These are phyloP conservation scores for Wickerhamiella musiphila DNA, from an alignment of 805 yeast species.

Conservation along the genomic window DNA sequence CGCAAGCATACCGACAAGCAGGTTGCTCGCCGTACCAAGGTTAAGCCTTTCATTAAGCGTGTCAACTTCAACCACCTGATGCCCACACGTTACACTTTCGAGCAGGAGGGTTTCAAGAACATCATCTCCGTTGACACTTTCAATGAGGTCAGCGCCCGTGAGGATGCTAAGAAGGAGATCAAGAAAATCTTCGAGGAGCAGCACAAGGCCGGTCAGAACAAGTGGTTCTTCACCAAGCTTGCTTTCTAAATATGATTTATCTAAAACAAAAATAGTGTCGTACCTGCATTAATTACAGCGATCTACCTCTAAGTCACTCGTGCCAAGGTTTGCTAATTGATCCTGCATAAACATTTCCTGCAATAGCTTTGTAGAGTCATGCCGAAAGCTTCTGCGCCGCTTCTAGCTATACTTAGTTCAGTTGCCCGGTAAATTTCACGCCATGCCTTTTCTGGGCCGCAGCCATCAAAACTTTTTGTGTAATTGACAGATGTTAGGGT, in stretches of 20 bases:
- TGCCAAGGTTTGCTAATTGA: too few species aligned
- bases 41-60: constrained; percentile 98
- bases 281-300: too few species aligned
- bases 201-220: constrained; percentile 98
- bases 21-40: constrained; percentile 91
- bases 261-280: constrained; percentile 5
- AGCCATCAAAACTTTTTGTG: too few species aligned
- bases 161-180: constrained; percentile 96
- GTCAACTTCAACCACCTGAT: constrained; percentile 99
- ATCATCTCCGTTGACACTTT: constrained; percentile 85
- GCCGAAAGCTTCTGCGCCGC: too few species aligned
- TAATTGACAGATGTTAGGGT: too few species aligned
- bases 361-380: too few species aligned
- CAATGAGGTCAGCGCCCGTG: constrained; percentile 94
- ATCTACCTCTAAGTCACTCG: too few species aligned
- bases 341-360: too few species aligned
- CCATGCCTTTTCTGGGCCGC: too few species aligned
- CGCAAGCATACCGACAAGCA: constrained; percentile 91
- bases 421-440: too few species aligned
- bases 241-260: constrained; percentile 44
- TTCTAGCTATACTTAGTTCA: too few species aligned
- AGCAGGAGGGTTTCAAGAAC: constrained; percentile 87
- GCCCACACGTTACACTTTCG: constrained; percentile 99
- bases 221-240: constrained; percentile 99
- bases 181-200: constrained; percentile 98